Conservation (phyloP, 108 stramenopile genomes). For the Pelagomonas calceolata region DNA sequence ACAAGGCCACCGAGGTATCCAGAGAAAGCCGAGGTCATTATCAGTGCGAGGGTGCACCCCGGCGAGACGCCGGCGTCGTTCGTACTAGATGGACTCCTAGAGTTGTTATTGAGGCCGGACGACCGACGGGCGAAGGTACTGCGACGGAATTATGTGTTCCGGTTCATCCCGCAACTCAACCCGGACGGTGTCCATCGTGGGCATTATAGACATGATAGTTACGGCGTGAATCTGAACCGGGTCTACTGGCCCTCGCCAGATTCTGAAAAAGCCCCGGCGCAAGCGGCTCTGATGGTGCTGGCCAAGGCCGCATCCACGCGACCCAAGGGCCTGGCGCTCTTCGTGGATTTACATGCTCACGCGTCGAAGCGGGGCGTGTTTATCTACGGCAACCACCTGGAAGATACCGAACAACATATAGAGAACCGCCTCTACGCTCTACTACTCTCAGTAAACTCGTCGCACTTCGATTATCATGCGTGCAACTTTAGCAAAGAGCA, state of each 20-base stretch:
- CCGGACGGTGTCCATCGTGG: slow-evolving; percentile 52
- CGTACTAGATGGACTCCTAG: slow-evolving; percentile 38
- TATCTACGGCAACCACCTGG: slow-evolving; percentile 49
- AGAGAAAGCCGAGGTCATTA: slow-evolving; percentile 17
- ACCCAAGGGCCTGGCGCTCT: slow-evolving; percentile 16
- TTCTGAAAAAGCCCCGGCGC: not conserved
- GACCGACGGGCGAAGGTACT: slow-evolving; percentile 33
- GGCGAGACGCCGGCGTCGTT: slow-evolving; percentile 51
- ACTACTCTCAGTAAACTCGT: slow-evolving; percentile 34
- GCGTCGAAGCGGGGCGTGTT: slow-evolving; percentile 52
- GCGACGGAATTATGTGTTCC: slow-evolving; percentile 37
- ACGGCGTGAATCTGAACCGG: slow-evolving; percentile 49
- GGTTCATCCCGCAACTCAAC: slow-evolving; percentile 46
- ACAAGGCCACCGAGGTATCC: not conserved
- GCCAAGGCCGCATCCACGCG: not conserved
- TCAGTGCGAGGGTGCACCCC: slow-evolving; percentile 50
- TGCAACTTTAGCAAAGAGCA: slow-evolving; percentile 42
- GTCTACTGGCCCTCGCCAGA: slow-evolving; percentile 26
- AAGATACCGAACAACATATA: slow-evolving; percentile 25
- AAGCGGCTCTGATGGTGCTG: not conserved
- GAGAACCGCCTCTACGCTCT: slow-evolving; percentile 42
- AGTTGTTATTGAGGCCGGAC: slow-evolving; percentile 24
- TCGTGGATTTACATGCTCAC: slow-evolving; percentile 56
- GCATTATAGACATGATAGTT: slow-evolving; percentile 47
- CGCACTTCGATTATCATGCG: slow-evolving; percentile 41